Base-by-base conservation (phyloP, 352 stramenopile genomes). In the Globisporangium irregulare region DNA sequence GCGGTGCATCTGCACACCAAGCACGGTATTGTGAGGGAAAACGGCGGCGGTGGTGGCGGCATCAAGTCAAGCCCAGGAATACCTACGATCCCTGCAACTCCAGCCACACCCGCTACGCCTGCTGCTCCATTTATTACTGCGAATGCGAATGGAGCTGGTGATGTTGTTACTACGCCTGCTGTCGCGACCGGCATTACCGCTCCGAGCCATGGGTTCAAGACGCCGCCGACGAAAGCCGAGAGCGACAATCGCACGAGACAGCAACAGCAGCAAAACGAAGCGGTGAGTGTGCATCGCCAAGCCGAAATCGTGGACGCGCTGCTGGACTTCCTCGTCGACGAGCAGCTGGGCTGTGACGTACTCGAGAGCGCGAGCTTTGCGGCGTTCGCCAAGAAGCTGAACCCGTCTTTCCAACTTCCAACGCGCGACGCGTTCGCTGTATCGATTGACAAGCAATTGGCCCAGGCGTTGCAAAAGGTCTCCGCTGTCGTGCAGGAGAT, bases 1-100 rank as follows among this genome's bases (percentile, higher is more conserved):
- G 63, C 53, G 24, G 43, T 68, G 15, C 63, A 68, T n/a, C 29
- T 68, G 25, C 54, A 63, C 7, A 56, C 63, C 18, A 68, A 68
- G 63, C 63, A 68, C 53, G 63, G 63, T 18, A 61, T 68, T 51
- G 55, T 29, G 10, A 61, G n/a, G 25, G 63, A 58, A 20, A 25
- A 27, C 9, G 20, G 29, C 43, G 43, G 29, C 43, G 43, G 50
- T 6, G 12, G 10, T 25, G 50, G n/a, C 9, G 10, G n/a, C n/a
- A 12, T 8, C 3, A 29, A 22, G 3, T 56, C 50, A 8, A 32
- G 10, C 22, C 22, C 50, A 4, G 50, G 50, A 2, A 56, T 24
- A 6, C 41, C 25, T 25, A 25, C 20, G 55, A 14, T 15, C 4
- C 27, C 55, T 22, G 29, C 29, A 20, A n/a, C 54, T 50, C 20